Evolutionary conservation across 257 asterid genomes (phyloP).

Genomic region (Ligustrum vulgare): DNA sequence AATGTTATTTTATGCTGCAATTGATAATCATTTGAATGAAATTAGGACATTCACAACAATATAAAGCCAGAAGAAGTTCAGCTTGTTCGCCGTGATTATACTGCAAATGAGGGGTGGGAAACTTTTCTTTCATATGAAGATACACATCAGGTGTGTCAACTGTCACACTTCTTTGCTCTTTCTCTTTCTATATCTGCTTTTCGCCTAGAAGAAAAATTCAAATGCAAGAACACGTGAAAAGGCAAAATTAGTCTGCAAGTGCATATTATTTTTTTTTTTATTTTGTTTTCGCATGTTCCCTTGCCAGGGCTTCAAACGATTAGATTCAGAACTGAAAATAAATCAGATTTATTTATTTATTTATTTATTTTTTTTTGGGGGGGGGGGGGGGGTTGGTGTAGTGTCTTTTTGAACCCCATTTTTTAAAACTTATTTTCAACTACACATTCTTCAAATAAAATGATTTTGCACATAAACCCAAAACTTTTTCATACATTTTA

Average conservation of each 20-base stretch:
- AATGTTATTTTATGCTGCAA: slow-evolving; percentile 4
- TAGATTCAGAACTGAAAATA: neutral
- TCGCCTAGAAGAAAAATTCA: neutral
- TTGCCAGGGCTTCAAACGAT: neutral
- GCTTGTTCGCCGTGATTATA: slow-evolving; percentile 97
- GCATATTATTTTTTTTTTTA: neutral
- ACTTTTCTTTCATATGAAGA: slow-evolving; percentile 98
- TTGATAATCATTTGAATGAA: slow-evolving; percentile 32
- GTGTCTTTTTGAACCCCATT: too few relatives aligned
- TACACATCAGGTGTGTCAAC: slow-evolving; percentile 67
- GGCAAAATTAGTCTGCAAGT: neutral
- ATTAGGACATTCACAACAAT: slow-evolving; percentile 86
- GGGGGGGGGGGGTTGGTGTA: too few relatives aligned
- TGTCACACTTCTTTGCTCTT: slow-evolving; percentile 13
- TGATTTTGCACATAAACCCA: too few relatives aligned
- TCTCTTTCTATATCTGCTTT: neutral
- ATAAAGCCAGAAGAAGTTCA: slow-evolving; percentile 95
- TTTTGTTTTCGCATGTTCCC: neutral
- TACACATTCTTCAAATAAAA: too few relatives aligned
- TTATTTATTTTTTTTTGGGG: too few relatives aligned
- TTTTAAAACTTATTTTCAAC: too few relatives aligned
- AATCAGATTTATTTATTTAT: too few relatives aligned
- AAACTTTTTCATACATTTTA: too few relatives aligned
- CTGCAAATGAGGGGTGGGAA: slow-evolving; percentile 99
- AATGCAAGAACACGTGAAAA: neutral